Conservation (phyloP, 2,329 filamentous ascomycete species). For the Diplocarpon rosae region DNA sequence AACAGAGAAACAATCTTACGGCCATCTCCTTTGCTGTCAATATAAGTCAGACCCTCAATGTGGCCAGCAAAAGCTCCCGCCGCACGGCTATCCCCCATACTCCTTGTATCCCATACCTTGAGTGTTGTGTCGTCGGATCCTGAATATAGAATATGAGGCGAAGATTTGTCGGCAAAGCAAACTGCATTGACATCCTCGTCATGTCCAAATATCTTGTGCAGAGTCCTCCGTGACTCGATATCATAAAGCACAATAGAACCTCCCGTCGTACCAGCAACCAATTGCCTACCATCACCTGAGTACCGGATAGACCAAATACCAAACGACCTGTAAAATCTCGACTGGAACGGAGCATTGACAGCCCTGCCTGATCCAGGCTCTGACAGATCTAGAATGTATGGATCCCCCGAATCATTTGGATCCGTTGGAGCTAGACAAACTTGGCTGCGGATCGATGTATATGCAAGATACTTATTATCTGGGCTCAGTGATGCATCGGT, state of each 20-base stretch:
- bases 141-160: conserved; percentile 89
- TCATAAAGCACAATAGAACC: conserved; percentile 82
- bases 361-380: conserved; percentile 31
- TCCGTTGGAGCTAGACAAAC: conserved; percentile 85
- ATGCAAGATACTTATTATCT: conserved; percentile 85
- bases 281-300: conserved; percentile 79
- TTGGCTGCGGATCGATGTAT: conserved; percentile 74
- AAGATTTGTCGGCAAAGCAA: conserved; percentile 80
- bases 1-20: conserved; percentile 27
- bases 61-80: conserved; percentile 58
- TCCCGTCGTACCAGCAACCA: conserved; percentile 79
- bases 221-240: conserved; percentile 65
- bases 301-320: conserved; percentile 87
- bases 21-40: conserved; percentile 60
- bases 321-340: conserved; percentile 31
- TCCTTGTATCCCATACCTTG: conserved; percentile 92
- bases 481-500: conserved; percentile 87
- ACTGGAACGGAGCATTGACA: neutral
- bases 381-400: conserved; percentile 66
- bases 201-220: conserved; percentile 57
- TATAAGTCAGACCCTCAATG: conserved; percentile 55
- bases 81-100: conserved; percentile 72
- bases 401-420: conserved; percentile 68
- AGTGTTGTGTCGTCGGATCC: conserved; percentile 90
- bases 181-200: conserved; percentile 90